Evolutionary conservation across 202 grass and related monocot genomes (phyloP), one percentile per base, ranked within the genome.

Genomic region (Zoysia matrella): DNA sequence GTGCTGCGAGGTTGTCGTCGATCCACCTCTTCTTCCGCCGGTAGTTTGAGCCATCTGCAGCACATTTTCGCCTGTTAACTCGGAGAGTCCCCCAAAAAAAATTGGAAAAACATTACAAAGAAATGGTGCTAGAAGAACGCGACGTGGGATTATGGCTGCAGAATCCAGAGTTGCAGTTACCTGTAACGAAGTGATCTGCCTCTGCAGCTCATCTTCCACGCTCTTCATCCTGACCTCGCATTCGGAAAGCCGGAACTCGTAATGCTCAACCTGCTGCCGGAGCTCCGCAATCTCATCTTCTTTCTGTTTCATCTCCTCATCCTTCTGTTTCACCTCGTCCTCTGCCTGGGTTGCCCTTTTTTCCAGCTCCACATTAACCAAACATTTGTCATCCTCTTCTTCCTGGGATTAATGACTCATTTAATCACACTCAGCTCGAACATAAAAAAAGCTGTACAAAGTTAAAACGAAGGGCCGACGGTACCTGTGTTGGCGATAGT

Each of bases 201-300:
- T 90, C 52, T 77, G 75, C 56, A 86, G 52, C 72, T 84, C 65
- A 16, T 80, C 88, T 76, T 90, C 85, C 47, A 90, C 75, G 11
- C 76, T 55, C 40, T 76, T 87, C 81, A 84, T 87, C 80, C 70
- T 67, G 39, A 5, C n/a, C 81, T 90, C 85, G 13, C 81, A 87
- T 39, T 90, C 89, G 1, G 41, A 68, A 10, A 82, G 72, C 46
- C 84, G 11, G 45, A 72, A 71, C 2, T 90, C 76, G 47, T 90
- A 90, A 14, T 87, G 81, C 41, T 81, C 40, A 0, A 90, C 69
- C 52, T 87, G 80, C 0, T 77, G 66, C 0, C 48, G 52, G 57
- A 90, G 22, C 1, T 44, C 60, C 11, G 39, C 6, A 41, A 87
- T 73, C 85, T 87, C 81, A 18, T 81, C 77, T 1, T 85, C 77